Base-by-base conservation (phyloP, 2,329 filamentous ascomycete species). In the Meredithiella fracta region DNA sequence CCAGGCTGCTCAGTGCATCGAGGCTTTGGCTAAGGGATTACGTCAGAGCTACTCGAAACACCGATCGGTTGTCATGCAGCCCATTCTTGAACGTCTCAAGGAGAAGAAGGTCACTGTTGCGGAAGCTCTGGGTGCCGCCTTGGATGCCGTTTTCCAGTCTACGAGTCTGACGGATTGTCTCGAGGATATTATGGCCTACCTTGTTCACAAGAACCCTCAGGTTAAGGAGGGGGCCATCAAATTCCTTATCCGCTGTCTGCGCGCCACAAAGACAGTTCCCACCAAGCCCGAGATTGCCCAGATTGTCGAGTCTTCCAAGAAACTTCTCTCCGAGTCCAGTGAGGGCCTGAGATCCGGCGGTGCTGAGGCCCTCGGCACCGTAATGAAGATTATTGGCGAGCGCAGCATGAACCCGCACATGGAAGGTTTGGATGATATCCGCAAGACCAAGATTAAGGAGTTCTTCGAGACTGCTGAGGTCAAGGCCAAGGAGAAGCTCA, bases 331-430 rank as follows among this genome's bases (percentile, higher is more conserved):
- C 0, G 92, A 98, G 66, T 91, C 87, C 0, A 90, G 83, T 62
- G 90, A 94, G 63, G 83, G 78, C 2, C 79, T 94, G 58, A 81
- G 92, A 69, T 84, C 91, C 51, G 89, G 88, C 29, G 92, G 90
- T 67, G 90, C 90, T 14, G 92, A 98, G 67, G 82, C 92, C 34
- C 73, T 98, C 2, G 92, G 94, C 60, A 95, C 90, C 0, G 69
- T 98, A 52, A 97, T 96, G 92, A 98, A 97, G 72, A 97, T 98
- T 56, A 86, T 97, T 72, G 91, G 92, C 44, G 94, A 98, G 68
- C 81, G 92, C 57, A 86, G 86, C 54, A 98, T 98, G 92, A 88
- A 85, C 47, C 85, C 87, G 7, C 86, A 94, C 66, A 72, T 98
- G 15, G 91, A 96, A 60, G 88, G 88, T 2, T 74, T 98, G 2